Evolutionary conservation across 345 rosid genomes (phyloP).

Genomic region (Populus deltoides): DNA sequence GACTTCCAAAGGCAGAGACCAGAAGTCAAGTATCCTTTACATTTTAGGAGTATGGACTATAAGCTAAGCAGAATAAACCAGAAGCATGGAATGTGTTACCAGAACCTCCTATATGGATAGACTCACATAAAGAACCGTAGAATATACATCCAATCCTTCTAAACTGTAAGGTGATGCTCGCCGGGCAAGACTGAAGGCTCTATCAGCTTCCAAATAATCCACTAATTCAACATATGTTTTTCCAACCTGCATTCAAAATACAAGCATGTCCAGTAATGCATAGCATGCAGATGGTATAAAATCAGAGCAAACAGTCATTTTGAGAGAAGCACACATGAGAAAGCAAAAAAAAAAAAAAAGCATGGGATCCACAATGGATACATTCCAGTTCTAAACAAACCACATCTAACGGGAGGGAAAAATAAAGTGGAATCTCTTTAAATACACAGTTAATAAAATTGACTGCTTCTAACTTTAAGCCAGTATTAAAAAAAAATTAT

Average conservation of each 20-base stretch:
- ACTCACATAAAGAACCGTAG: conserved; percentile 94
- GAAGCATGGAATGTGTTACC: neutral
- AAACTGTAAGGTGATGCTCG: conserved; percentile 78
- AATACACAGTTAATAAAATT: neutral
- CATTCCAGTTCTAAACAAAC: neutral
- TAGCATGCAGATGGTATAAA: neutral
- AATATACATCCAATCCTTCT: conserved; percentile 95
- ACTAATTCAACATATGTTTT: conserved; percentile 83
- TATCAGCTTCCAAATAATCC: conserved; percentile 90
- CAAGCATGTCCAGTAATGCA: conserved; percentile 1
- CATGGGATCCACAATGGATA: neutral
- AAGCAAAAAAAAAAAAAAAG: neutral
- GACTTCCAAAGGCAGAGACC: neutral
- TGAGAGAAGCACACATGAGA: neutral
- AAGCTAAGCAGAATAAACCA: neutral
- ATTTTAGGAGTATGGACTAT: neutral
- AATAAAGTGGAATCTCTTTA: neutral
- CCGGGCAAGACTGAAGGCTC: conserved; percentile 78
- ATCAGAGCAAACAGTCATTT: neutral
- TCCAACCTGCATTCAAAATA: conserved; percentile 63
- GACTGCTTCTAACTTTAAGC: neutral
- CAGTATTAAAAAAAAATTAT: neutral
- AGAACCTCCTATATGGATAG: conserved; percentile 6
- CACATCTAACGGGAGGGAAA: neutral
- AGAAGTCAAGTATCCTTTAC: neutral